Evolutionary conservation across 108 stramenopile species (phyloP), one percentile per base, ranked within the genome.

Genomic region (Cyclotella distinguenda): DNA sequence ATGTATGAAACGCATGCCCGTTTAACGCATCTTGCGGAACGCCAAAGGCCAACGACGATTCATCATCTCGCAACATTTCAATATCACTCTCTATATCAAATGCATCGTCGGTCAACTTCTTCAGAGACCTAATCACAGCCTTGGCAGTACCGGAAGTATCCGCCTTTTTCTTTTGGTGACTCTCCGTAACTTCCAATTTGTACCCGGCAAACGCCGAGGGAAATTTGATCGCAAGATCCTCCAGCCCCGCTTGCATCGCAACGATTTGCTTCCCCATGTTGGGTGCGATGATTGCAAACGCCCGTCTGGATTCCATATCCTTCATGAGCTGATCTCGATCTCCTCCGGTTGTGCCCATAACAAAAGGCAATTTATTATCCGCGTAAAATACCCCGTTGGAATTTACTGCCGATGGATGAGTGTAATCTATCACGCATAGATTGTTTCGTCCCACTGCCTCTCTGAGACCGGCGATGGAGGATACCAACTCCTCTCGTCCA

Each of bases 191-290:
- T 63, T 84, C 66, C 18, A 99, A 77, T 46, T 82, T 89, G 84
- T 99, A 99, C 31, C 94, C 97, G 13, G 76, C 79, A 82, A 99
- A 99, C 23, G 96, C 85, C 4, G 85, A 83, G 9, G 97, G 97
- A 67, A 94, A 99, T 31, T 90, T 87, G 34, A 40, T 58, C 4
- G 96, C 94, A 82, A 96, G 83, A 52, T 86, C 81, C 69, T 95
- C 96, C 60, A 99, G 65, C 13, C 90, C 95, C 23, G 95, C 83
- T 74, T 99, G 96, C 78, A 99, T 84, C n/a, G 98, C 98, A 12
- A 99, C 98, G 77, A 99, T 98, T 75, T 97, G 97, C 75, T 99
- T 99, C 23, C 90, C 96, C 98, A 99, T 99, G 75, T 99, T 99
- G 38, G 97, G 98, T 11, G 98, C 98, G 79, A 99, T 96, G 5